Conservation (phyloP, 257 asterid genomes). For the Parsonsia alboflavescens region DNA sequence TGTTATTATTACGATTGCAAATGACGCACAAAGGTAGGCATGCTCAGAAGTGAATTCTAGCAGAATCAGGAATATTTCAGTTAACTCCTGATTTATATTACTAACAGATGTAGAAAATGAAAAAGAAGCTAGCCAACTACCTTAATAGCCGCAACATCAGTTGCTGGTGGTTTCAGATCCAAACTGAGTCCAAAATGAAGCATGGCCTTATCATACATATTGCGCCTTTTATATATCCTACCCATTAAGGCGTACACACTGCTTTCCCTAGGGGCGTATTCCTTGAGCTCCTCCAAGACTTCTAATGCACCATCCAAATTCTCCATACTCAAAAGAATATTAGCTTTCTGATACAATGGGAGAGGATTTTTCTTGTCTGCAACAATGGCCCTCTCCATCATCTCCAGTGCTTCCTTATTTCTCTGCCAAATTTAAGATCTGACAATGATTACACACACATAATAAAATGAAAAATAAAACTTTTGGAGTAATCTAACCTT, state of each 20-base stretch:
- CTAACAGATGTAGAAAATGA: not conserved
- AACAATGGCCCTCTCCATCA: slow-evolving; percentile 79
- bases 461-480: not conserved
- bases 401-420: slow-evolving; percentile 72
- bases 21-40: not conserved
- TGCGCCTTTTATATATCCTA: slow-evolving; percentile 66
- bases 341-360: slow-evolving; percentile 93
- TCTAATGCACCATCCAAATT: slow-evolving; percentile 73
- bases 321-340: slow-evolving; percentile 81
- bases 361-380: slow-evolving; percentile 97
- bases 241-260: slow-evolving; percentile 97
- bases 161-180: slow-evolving; percentile 93
- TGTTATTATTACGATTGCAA: not conserved
- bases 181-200: slow-evolving; percentile 89
- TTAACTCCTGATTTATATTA: not conserved
- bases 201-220: slow-evolving; percentile 79
- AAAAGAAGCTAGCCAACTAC: slow-evolving; percentile 28
- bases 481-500: slow-evolving; percentile 45
- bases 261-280: slow-evolving; percentile 83
- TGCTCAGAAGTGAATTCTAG: not conserved
- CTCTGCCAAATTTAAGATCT: slow-evolving; percentile 39
- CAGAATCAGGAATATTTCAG: not conserved
- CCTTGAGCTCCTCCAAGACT: slow-evolving; percentile 94
- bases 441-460: not conserved
- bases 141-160: slow-evolving; percentile 94